Conservation (phyloP, 2,329 filamentous ascomycete species). For the Colletotrichum salicis region DNA sequence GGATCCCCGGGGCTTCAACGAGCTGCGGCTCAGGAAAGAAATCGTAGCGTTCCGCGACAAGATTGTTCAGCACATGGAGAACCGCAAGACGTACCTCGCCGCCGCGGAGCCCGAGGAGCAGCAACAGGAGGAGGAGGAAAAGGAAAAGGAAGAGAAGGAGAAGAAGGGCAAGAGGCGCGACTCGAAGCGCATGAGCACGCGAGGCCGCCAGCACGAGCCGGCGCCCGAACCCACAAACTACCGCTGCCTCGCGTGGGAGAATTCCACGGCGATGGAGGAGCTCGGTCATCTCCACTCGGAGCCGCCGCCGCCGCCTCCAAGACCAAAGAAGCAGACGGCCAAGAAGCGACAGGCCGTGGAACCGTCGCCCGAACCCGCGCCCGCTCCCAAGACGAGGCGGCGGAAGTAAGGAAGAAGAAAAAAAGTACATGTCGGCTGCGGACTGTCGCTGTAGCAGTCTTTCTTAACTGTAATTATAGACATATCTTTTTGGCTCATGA, state of each 20-base stretch:
- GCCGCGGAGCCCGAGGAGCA: slow-evolving; percentile 48
- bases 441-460: background rate
- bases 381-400: slow-evolving; percentile 40
- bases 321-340: slow-evolving; percentile 58
- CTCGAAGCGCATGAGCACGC: slow-evolving; percentile 54
- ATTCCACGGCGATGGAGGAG: slow-evolving; percentile 67
- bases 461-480: slow-evolving; percentile 27
- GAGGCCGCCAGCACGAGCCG: slow-evolving; percentile 57
- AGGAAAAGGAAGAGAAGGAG: slow-evolving; percentile 50
- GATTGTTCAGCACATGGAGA: slow-evolving; percentile 83
- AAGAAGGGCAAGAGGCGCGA: slow-evolving; percentile 40
- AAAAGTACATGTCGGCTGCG: background rate
- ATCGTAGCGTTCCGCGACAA: slow-evolving; percentile 79
- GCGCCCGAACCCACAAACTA: slow-evolving; percentile 58
- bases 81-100: slow-evolving; percentile 77
- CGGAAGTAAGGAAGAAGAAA: slow-evolving; percentile 24
- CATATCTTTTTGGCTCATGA: background rate
- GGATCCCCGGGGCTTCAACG: slow-evolving; percentile 85
- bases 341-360: slow-evolving; percentile 60
- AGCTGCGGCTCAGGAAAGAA: slow-evolving; percentile 89
- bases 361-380: slow-evolving; percentile 36
- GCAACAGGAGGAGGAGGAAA: slow-evolving; percentile 39
- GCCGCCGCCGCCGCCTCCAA: slow-evolving; percentile 62
- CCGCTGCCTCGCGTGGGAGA: slow-evolving; percentile 65
- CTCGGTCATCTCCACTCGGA: slow-evolving; percentile 68